Conservation (phyloP, 2,329 filamentous ascomycete species). For the Escovopsis sp. region DNA sequence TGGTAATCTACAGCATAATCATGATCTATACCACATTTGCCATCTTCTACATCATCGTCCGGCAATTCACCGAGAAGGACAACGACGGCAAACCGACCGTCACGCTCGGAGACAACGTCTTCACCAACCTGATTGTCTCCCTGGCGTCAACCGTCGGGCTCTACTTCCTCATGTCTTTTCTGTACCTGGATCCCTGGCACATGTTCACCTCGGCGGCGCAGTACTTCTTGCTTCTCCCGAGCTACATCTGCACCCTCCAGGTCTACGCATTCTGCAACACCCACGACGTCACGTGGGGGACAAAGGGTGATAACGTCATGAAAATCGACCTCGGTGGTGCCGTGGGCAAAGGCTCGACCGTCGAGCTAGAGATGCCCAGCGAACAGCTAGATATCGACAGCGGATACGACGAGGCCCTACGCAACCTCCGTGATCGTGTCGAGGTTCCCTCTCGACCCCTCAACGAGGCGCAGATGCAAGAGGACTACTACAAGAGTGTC, state of each 20-base stretch:
- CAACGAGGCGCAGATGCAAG: constrained; percentile 73
- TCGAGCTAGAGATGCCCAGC: constrained; percentile 93
- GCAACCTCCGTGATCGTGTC: constrained; percentile 85
- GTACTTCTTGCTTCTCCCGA: constrained; percentile 85
- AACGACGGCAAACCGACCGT: constrained; percentile 28
- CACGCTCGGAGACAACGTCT: constrained; percentile 67
- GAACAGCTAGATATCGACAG: constrained; percentile 98
- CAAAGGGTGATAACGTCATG: constrained; percentile 93
- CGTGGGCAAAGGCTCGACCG: constrained; percentile 60
- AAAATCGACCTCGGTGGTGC: constrained; percentile 86
- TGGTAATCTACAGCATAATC: constrained; percentile 83
- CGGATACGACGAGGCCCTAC: constrained; percentile 90
- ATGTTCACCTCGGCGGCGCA: constrained; percentile 87
- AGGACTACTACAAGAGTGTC: constrained; percentile 96
- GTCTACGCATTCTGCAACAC: constrained; percentile 99
- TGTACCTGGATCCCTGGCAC: constrained; percentile 98
- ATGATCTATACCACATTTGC: constrained; percentile 94
- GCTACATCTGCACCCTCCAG: constrained; percentile 92
- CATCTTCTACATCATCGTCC: constrained; percentile 72
- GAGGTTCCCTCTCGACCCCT: constrained; percentile 52
- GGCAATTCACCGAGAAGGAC: constrained; percentile 49
- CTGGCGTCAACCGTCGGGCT: constrained; percentile 79
- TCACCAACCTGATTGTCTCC: constrained; percentile 88
- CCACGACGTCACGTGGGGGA: constrained; percentile 97
- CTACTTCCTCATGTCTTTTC: constrained; percentile 90